These are phyloP conservation scores for Colletotrichum orbiculare DNA, from an alignment of 2,329 filamentous ascomycete species.

Conservation along the genomic window DNA sequence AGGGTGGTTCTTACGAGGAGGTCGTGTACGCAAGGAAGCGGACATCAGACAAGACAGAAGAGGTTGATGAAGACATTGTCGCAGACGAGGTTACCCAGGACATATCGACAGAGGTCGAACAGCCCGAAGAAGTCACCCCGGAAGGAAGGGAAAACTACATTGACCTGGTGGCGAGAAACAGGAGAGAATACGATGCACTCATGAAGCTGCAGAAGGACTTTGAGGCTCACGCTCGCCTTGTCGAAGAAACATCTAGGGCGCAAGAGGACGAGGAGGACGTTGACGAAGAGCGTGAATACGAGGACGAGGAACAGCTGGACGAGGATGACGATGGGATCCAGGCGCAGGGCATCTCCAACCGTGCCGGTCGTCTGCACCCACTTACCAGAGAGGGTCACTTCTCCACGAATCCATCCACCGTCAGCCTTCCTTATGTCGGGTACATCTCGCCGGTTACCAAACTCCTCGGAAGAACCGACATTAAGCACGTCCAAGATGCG, in stretches of 20 bases:
- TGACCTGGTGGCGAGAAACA: constrained; percentile 61
- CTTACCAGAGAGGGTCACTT: constrained; percentile 81
- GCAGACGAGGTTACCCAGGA: constrained; percentile 27
- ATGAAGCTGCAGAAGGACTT: constrained; percentile 69
- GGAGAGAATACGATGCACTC: constrained; percentile 66
- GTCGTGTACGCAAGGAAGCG: constrained; percentile 56
- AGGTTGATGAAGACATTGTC: background rate
- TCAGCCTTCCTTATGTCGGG: constrained; percentile 77
- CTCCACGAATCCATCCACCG: constrained; percentile 76
- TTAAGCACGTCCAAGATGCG: constrained; percentile 78
- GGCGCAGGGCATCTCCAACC: constrained; percentile 23
- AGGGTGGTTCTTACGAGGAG: constrained; percentile 71
- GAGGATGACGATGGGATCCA: constrained; percentile 40
- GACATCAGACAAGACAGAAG: background rate
- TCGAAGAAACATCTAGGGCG: constrained; percentile 46
- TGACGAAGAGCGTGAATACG: constrained; percentile 48
- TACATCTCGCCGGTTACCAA: constrained; percentile 77
- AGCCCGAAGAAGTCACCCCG: constrained; percentile 53
- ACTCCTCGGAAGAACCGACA: constrained; percentile 75
- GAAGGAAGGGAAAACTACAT: constrained; percentile 55
- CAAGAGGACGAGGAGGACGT: constrained; percentile 49
- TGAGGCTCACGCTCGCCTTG: constrained; percentile 51
- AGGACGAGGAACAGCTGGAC: constrained; percentile 47
- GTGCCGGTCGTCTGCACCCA: constrained; percentile 73
- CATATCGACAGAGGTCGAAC: constrained; percentile 43